Percentiles rank a stretch among this genome's conserved stretches.
Conservation (phyloP, 345 rosid genomes). For the Atalantia buxifolia region DNA sequence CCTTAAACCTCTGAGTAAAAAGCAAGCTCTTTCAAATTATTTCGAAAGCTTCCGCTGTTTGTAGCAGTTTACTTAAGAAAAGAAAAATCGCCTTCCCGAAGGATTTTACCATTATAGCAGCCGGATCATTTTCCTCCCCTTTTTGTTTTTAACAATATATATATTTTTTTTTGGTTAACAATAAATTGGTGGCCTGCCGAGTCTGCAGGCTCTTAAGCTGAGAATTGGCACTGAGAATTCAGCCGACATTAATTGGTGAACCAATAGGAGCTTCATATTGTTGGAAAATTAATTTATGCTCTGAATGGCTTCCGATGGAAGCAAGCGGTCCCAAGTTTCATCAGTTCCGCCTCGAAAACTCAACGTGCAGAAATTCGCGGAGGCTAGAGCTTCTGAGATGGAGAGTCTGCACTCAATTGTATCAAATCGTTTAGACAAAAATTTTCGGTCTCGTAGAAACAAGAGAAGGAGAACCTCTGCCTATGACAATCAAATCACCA, state of each 20-base stretch:
- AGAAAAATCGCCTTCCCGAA: background rate
- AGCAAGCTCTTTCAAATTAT: too few species aligned
- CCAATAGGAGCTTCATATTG: conserved; percentile 1
- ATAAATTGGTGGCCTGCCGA: background rate
- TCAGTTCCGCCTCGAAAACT: conserved; percentile 52
- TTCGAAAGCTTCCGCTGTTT: background rate
- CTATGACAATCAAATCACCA: conserved; percentile 46
- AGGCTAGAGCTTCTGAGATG: conserved; percentile 65
- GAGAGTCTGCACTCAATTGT: conserved; percentile 62
- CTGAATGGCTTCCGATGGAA: conserved; percentile 39
- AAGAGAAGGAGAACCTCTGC: conserved; percentile 85
- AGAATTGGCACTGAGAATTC: background rate
- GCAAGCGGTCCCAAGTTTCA: conserved; percentile 27
- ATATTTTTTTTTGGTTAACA: background rate
- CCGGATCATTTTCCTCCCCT: background rate
- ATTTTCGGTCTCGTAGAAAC: conserved; percentile 63
- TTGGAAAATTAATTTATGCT: background rate
- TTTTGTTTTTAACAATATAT: background rate
- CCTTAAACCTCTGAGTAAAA: background rate
- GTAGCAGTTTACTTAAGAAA: background rate
- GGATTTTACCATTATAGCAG: background rate
- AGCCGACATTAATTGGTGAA: background rate
- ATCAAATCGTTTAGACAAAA: conserved; percentile 44
- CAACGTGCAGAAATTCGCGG: conserved; percentile 64
- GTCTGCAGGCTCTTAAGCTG: background rate